Evolutionary conservation across 306 rosid species (phyloP).

Genomic region (Lupinus albus): DNA sequence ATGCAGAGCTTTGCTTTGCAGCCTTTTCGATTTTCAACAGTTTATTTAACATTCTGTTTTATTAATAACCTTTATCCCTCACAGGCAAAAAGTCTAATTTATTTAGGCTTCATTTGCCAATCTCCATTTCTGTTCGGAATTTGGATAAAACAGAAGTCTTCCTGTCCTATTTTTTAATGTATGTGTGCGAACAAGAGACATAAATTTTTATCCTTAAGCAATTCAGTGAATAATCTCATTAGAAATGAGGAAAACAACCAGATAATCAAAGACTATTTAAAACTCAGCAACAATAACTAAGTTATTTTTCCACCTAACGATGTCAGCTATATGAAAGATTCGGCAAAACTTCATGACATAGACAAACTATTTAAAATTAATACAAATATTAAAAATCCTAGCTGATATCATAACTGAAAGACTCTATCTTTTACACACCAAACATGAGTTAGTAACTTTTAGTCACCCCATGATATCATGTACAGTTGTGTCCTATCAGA

Average conservation of each 20-base stretch:
- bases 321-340: no score
- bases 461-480: not conserved
- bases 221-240: not conserved
- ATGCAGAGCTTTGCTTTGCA: constrained; percentile 3
- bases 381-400: not conserved
- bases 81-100: constrained; percentile 2
- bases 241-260: not conserved
- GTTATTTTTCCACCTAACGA: no score
- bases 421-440: no score
- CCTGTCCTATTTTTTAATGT: not conserved
- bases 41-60: constrained; percentile 3
- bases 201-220: not conserved
- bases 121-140: not conserved
- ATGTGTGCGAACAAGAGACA: not conserved
- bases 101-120: not conserved
- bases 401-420: not conserved
- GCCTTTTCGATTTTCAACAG: not conserved
- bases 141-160: not conserved
- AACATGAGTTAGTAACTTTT: no score
- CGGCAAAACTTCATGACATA: no score
- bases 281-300: not conserved
- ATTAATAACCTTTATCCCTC: not conserved
- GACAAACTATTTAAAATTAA: no score
- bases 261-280: not conserved
- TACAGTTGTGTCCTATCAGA: not conserved